Evolutionary conservation across 2,329 filamentous ascomycete species (phyloP).

Genomic region (Cryoendolithus antarcticus): DNA sequence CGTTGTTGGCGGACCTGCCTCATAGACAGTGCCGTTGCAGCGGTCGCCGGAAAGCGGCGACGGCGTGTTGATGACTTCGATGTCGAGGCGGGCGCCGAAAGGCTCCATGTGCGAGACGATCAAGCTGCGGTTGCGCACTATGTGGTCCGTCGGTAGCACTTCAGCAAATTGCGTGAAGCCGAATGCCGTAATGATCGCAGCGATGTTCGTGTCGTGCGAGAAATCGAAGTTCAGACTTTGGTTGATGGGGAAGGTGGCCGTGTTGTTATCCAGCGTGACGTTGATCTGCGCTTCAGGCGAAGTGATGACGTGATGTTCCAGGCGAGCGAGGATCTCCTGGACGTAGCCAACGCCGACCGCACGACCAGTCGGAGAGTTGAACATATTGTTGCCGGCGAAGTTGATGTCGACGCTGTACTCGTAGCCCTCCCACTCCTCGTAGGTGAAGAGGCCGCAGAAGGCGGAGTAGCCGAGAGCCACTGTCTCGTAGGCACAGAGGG

Average conservation of each 20-base stretch:
- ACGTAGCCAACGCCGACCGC: constrained; percentile 65
- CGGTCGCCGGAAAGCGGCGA: constrained; percentile 47
- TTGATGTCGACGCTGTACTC: constrained; percentile 58
- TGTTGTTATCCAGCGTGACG: constrained; percentile 56
- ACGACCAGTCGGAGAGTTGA: constrained; percentile 53
- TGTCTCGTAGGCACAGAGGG: constrained; percentile 65
- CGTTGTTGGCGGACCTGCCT: constrained; percentile 38
- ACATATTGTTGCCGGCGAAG: constrained; percentile 48
- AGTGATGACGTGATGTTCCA: constrained; percentile 46
- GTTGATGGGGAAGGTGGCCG: constrained; percentile 58
- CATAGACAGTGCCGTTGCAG: constrained; percentile 34
- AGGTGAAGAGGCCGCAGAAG: constrained; percentile 65
- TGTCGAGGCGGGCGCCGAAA: constrained; percentile 60
- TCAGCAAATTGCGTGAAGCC: constrained; percentile 57
- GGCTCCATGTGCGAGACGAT: constrained; percentile 57
- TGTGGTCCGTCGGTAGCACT: constrained; percentile 42
- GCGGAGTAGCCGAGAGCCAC: constrained; percentile 62
- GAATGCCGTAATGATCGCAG: constrained; percentile 56
- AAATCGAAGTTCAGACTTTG: constrained; percentile 69
- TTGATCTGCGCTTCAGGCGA: constrained; percentile 39
- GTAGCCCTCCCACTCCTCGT: constrained; percentile 60
- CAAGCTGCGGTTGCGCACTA: constrained; percentile 46
- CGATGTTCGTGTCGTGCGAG: constrained; percentile 55
- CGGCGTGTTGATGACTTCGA: constrained; percentile 60
- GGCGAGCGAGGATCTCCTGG: constrained; percentile 58